These are phyloP conservation scores for Linum lewisii DNA, from an alignment of 345 rosid genomes.

Conservation along the genomic window DNA sequence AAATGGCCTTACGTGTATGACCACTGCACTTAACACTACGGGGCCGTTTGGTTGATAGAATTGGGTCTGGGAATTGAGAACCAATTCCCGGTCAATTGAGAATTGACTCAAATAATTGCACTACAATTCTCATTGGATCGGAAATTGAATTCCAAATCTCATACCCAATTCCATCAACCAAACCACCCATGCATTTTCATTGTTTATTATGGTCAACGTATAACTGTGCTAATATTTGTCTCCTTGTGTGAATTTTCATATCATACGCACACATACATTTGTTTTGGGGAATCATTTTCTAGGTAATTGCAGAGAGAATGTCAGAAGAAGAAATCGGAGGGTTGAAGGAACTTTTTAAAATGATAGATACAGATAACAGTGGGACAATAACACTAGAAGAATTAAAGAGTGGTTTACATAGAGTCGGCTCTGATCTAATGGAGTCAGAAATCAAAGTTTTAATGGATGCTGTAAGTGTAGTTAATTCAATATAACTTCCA, in stretches of 20 bases:
- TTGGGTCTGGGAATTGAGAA: no score
- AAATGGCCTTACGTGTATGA: constrained; percentile 92
- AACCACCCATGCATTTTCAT: neutral
- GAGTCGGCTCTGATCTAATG: constrained; percentile 81
- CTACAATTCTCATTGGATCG: no score
- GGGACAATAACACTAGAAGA: constrained; percentile 91
- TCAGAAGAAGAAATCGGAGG: constrained; percentile 99
- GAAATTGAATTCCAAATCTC: no score
- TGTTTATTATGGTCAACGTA: neutral
- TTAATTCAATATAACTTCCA: neutral
- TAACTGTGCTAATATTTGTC: constrained; percentile 2
- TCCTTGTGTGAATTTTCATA: neutral
- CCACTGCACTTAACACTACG: neutral
- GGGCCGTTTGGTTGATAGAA: no score
- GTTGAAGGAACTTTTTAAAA: constrained; percentile 80
- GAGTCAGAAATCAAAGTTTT: constrained; percentile 85
- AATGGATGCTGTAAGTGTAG: constrained; percentile 71
- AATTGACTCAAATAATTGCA: no score
- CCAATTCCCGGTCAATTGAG: no score
- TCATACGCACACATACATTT: neutral
- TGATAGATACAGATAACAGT: constrained; percentile 89
- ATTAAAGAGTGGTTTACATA: constrained; percentile 70
- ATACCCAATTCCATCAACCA: no score
- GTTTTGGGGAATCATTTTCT: constrained; percentile 7
- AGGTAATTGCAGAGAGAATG: constrained; percentile 97